Evolutionary conservation across 1,284 basidiomycete genomes (phyloP).

Genomic region (Pascua sp.): DNA sequence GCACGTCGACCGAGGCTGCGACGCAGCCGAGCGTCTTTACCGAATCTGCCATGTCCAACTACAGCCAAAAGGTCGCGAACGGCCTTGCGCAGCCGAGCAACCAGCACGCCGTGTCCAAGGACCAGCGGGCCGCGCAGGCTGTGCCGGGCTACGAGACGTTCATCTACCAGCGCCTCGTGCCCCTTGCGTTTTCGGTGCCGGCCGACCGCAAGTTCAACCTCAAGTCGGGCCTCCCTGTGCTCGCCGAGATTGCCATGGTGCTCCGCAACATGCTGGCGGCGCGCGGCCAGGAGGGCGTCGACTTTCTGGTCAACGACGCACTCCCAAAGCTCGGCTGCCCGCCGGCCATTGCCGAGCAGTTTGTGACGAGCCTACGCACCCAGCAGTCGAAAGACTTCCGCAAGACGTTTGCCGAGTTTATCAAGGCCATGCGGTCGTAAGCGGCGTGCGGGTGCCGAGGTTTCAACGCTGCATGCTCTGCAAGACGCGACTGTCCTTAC

Average conservation of each 20-base stretch:
- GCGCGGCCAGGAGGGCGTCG: slow-evolving; percentile 77
- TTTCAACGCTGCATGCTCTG: background rate
- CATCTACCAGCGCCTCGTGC: slow-evolving; percentile 83
- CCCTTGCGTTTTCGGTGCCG: slow-evolving; percentile 77
- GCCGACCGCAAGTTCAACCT: slow-evolving; percentile 77
- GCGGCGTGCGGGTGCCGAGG: background rate
- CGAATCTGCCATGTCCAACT: slow-evolving; percentile 34
- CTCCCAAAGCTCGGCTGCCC: slow-evolving; percentile 89
- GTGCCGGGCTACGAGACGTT: slow-evolving; percentile 91
- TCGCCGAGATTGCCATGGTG: slow-evolving; percentile 80
- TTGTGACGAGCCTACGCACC: slow-evolving; percentile 70
- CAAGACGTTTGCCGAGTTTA: slow-evolving; percentile 81
- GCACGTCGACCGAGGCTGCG: slow-evolving; percentile 54
- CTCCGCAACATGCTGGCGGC: slow-evolving; percentile 74
- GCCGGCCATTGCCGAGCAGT: slow-evolving; percentile 68
- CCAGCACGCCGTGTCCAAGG: slow-evolving; percentile 38
- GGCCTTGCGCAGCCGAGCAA: slow-evolving; percentile 33
- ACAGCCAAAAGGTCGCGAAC: slow-evolving; percentile 50
- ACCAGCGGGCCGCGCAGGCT: slow-evolving; percentile 50
- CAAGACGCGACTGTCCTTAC: background rate
- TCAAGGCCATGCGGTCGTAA: slow-evolving; percentile 40
- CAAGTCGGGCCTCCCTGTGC: slow-evolving; percentile 77
- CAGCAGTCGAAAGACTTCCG: slow-evolving; percentile 78
- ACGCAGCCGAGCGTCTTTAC: slow-evolving; percentile 40
- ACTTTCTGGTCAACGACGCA: slow-evolving; percentile 74